A percentile compares a stretch with the other conserved stretches of the same genome.
Conservation (phyloP, 352 stramenopile genomes). For the Pythium biforme region DNA sequence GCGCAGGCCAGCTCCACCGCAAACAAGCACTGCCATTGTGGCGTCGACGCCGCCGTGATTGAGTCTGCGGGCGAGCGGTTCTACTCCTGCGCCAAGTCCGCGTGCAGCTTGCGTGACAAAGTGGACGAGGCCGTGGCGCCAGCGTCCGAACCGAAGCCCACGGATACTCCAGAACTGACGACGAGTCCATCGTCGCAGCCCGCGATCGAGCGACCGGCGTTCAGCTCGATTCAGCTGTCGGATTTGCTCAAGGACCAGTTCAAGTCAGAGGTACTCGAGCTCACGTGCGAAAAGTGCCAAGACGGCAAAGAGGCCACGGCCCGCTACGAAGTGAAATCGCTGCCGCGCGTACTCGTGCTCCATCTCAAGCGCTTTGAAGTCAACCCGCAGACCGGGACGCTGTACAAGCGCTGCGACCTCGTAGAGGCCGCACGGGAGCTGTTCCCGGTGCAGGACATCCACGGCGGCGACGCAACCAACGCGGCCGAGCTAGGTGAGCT, state of each 20-base stretch:
- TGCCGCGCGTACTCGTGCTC: slow-evolving; percentile 72
- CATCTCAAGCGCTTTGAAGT: slow-evolving; percentile 89
- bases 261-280: slow-evolving; percentile 67
- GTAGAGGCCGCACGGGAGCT: slow-evolving; percentile 51
- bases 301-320: slow-evolving; percentile 58
- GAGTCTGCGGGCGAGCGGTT: slow-evolving; percentile 37
- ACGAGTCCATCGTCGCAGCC: background rate
- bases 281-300: slow-evolving; percentile 86
- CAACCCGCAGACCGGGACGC: slow-evolving; percentile 51
- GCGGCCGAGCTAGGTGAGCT: background rate
- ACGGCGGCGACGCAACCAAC: background rate
- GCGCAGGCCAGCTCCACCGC: background rate
- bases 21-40: slow-evolving; percentile 58
- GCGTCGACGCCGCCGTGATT: slow-evolving; percentile 35
- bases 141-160: background rate
- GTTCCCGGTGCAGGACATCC: slow-evolving; percentile 24
- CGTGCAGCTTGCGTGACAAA: slow-evolving; percentile 62
- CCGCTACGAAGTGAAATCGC: slow-evolving; percentile 59
- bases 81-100: slow-evolving; percentile 57
- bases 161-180: background rate
- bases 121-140: slow-evolving; percentile 1
- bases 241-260: slow-evolving; percentile 76
- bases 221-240: slow-evolving; percentile 46
- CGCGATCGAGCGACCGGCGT: background rate
- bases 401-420: slow-evolving; percentile 80